These are phyloP conservation scores for Mallotus nudiflorus DNA, from an alignment of 345 rosid genomes.

Conservation along the genomic window DNA sequence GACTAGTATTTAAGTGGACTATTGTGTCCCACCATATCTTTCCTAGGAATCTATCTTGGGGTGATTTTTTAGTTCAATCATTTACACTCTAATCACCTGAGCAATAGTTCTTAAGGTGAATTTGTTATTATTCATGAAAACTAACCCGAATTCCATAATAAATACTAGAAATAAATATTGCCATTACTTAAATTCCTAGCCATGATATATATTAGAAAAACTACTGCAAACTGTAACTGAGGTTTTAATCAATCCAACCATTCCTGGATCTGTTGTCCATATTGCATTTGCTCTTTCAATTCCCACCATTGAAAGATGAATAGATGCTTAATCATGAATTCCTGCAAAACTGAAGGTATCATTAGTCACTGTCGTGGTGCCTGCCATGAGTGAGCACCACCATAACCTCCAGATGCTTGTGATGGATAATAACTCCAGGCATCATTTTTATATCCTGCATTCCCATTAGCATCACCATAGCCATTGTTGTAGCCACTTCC, in stretches of 20 bases:
- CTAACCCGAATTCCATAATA: no score
- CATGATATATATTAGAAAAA: slow-evolving; percentile 34
- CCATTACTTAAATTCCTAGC: slow-evolving; percentile 28
- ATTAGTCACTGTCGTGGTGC: slow-evolving; percentile 26
- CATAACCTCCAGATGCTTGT: slow-evolving; percentile 29
- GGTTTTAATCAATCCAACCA: slow-evolving; percentile 37
- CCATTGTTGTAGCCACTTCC: slow-evolving; percentile 16
- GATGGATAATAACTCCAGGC: slow-evolving; percentile 33
- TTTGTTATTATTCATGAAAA: no score
- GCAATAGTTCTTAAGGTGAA: no score
- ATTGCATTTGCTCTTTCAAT: background rate
- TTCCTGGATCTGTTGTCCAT: slow-evolving; percentile 23
- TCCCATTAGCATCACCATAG: slow-evolving; percentile 34
- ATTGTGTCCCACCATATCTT: no score
- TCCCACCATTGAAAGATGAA: slow-evolving; percentile 1
- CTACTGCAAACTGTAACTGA: slow-evolving; percentile 28
- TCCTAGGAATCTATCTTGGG: no score
- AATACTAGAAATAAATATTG: slow-evolving; percentile 8
- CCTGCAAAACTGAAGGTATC: slow-evolving; percentile 11
- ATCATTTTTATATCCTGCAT: slow-evolving; percentile 28
- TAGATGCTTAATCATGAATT: slow-evolving; percentile 5
- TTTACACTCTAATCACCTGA: no score
- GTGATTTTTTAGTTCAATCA: no score
- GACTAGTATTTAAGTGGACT: no score
- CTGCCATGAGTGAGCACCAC: slow-evolving; percentile 28